Percentiles rank a stretch among this genome's conserved stretches.
Evolutionary conservation across 73 alveolate species (phyloP).

Genomic region (Paramecium caudatum): DNA sequence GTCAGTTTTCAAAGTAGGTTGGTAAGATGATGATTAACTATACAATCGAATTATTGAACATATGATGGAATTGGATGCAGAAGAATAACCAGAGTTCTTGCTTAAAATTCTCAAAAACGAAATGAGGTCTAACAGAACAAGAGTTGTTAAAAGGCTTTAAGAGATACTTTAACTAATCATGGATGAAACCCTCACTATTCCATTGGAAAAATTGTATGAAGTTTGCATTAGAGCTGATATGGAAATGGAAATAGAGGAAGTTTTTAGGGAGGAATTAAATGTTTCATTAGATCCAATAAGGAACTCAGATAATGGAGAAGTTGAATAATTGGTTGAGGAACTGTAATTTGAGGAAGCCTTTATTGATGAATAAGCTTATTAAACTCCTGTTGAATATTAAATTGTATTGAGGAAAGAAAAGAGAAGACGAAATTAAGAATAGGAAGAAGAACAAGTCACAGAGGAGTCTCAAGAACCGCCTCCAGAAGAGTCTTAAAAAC

Average conservation of each 20-base stretch:
- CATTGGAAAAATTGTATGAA: slow-evolving; percentile 17
- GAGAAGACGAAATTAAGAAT: too few relatives aligned
- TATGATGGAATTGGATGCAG: slow-evolving; percentile 5
- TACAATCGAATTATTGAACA: slow-evolving; percentile 29
- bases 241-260: slow-evolving; percentile 67
- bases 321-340: slow-evolving; percentile 19
- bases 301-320: slow-evolving; percentile 6
- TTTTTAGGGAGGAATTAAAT: slow-evolving; percentile 2
- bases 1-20: slow-evolving; percentile 47
- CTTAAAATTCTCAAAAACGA: slow-evolving; percentile 46
- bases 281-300: slow-evolving; percentile 23
- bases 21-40: slow-evolving; percentile 60
- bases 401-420: slow-evolving; percentile 25
- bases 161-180: background rate
- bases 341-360: background rate
- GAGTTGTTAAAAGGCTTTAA: slow-evolving; percentile 20
- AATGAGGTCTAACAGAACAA: slow-evolving; percentile 59
- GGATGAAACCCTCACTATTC: background rate
- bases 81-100: slow-evolving; percentile 33
- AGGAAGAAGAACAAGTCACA: too few relatives aligned
- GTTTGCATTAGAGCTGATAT: slow-evolving; percentile 33
- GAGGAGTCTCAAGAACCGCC: too few relatives aligned
- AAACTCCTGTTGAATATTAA: slow-evolving; percentile 1
- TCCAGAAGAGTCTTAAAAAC: background rate
- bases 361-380: background rate